Evolutionary conservation across 352 stramenopile species (phyloP), one percentile per base, ranked within the genome.

Genomic region (Globisporangium cystogenes): DNA sequence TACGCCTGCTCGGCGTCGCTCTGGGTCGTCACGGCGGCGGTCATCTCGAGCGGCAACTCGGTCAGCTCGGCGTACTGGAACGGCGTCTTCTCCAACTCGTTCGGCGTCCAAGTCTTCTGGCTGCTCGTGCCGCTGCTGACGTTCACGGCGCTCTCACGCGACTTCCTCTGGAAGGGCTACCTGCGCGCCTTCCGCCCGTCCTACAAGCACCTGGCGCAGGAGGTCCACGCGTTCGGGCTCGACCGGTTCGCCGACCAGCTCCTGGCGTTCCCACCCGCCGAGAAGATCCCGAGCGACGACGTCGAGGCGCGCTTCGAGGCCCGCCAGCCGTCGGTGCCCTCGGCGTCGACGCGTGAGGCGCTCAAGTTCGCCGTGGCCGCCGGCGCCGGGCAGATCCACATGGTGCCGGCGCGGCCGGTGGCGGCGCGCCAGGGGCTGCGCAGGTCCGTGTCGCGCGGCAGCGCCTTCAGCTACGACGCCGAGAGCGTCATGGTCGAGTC

Each of bases 401-500:
- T 57, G 50, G 66, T 72, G 59, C 55, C 67, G 5, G 27, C 54
- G 10, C 65, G 63, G 7, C 69, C 56, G 48, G 58, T 68, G 20
- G 63, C 58, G 14, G 16, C 75, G 15, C 53, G 57, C 18, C 74
- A 45, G 5, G 53, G 53, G 0, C 42, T 63, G 14, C 65, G 62
- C 41, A 57, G 60, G 53, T 67, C 74, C 58, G 48, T 69, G 23
- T 76, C 70, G 26, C 77, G 85, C 46, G 85, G 85, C 45, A 89
- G 71, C 48, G 85, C 85, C 5, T 95, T 95, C 64, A 93, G 85
- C 59, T 95, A 95, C 68, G 85, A 95, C 35, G 82, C 85, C 21
- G 85, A 95, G 56, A 89, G 78, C 68, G 79, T 95, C 39, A 93
- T 95, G 85, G 85, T 92, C 26, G 81, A 93, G 62, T 90, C 82